Evolutionary conservation across 1,139 yeast genomes (phyloP).

Genomic region (Pichiaceae sp.): DNA sequence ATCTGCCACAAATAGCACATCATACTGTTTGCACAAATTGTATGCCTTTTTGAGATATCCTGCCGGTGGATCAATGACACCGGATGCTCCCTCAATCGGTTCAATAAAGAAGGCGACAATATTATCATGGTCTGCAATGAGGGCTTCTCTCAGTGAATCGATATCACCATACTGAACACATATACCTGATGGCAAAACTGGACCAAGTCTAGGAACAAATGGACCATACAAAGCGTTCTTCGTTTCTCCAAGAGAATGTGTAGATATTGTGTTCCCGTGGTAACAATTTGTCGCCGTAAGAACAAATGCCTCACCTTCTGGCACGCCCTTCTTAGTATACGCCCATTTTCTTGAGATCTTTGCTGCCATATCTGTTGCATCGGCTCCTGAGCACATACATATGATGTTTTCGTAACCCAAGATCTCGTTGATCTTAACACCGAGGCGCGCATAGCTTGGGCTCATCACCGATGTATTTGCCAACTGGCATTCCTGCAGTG

Average conservation of each 20-base stretch:
- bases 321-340: constrained; percentile 12
- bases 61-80: constrained; percentile 85
- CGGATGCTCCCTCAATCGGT: constrained; percentile 98
- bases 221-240: constrained; percentile 14
- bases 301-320: constrained; percentile 5
- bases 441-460: constrained; percentile 1
- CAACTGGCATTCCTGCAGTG: constrained; percentile 17
- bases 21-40: constrained; percentile 69
- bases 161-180: constrained; percentile 15
- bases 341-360: constrained; percentile 22
- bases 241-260: constrained; percentile 16
- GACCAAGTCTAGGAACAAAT: constrained; percentile 15
- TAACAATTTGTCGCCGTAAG: constrained; percentile 13
- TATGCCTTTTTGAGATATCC: constrained; percentile 70
- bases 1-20: constrained; percentile 82
- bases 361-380: constrained; percentile 19
- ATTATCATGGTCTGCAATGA: constrained; percentile 11
- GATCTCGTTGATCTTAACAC: not conserved
- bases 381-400: constrained; percentile 19
- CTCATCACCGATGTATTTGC: constrained; percentile 5
- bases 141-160: constrained; percentile 9
- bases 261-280: constrained; percentile 20
- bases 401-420: constrained; percentile 10
- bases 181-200: constrained; percentile 12
- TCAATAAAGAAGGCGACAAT: constrained; percentile 55